A percentile compares a stretch with the other conserved stretches of the same genome.
phyloP scores from a whole-genome alignment of 2,329 filamentous ascomycete genomes.

The Apiospora marii region DNA sequence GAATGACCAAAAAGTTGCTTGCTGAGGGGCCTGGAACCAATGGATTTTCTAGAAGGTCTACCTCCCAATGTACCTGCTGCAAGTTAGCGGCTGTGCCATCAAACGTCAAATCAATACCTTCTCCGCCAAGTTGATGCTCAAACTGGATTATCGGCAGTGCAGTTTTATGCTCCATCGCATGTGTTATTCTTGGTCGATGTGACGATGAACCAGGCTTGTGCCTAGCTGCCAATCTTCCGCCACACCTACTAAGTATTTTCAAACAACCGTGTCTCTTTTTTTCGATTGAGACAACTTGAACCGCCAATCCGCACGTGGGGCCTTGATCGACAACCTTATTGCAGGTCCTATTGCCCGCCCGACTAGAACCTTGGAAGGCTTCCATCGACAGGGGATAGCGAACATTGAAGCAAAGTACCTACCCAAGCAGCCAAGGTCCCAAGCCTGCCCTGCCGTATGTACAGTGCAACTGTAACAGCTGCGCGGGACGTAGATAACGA shows the following conservation, averaged over 20 bases:
- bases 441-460: background rate
- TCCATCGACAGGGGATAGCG: conserved; percentile 17
- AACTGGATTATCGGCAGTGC: conserved; percentile 18
- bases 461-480: conserved; percentile 1
- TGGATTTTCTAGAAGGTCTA: background rate
- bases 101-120: conserved; percentile 6
- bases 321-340: conserved; percentile 20
- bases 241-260: background rate
- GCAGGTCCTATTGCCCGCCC: conserved; percentile 12
- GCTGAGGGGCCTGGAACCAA: background rate
- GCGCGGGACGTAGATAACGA: conserved; percentile 20
- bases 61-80: background rate
- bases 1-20: background rate
- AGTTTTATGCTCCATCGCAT: background rate
- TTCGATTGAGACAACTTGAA: background rate
- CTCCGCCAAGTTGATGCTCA: conserved; percentile 15
- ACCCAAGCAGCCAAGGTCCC: background rate
- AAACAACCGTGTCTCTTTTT: conserved; percentile 2
- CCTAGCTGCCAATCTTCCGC: background rate
- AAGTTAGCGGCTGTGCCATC: conserved; percentile 6
- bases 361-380: conserved; percentile 21
- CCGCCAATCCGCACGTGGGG: conserved; percentile 14
- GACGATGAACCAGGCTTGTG: conserved; percentile 12
- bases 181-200: background rate
- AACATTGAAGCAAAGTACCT: background rate